Conservation (phyloP, 257 asterid species). For the Penstemon eatonii region DNA sequence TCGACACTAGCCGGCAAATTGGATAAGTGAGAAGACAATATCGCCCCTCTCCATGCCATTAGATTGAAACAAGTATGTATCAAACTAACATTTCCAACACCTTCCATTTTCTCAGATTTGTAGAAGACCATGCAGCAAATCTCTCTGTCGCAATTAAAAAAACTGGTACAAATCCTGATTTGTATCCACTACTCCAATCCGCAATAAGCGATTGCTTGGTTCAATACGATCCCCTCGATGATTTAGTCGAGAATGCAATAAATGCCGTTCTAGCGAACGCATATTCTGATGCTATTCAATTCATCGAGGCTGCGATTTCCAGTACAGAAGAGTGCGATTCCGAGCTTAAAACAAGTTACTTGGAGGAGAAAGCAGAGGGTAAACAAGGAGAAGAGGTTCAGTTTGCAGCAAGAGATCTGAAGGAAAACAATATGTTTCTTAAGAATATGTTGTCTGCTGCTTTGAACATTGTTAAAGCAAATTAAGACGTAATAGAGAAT, state of each 20-base stretch:
- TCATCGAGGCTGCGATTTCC: conserved; percentile 39
- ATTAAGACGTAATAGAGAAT: not conserved
- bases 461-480: conserved; percentile 29
- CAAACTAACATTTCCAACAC: too few relatives aligned
- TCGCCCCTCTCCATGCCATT: too few relatives aligned
- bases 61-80: too few relatives aligned
- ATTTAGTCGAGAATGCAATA: conserved; percentile 53
- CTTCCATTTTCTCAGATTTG: conserved; percentile 26
- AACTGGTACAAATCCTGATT: conserved; percentile 5
- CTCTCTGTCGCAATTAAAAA: conserved; percentile 26
- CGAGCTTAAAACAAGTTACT: conserved; percentile 15
- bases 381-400: not conserved
- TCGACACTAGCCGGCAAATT: too few relatives aligned
- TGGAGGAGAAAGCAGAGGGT: conserved; percentile 25
- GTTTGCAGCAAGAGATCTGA: conserved; percentile 23
- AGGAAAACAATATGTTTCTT: conserved; percentile 24
- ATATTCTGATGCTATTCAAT: conserved; percentile 34
- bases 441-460: conserved; percentile 36
- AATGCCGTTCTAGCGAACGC: conserved; percentile 20
- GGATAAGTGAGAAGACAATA: too few relatives aligned
- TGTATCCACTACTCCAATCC: conserved; percentile 38
- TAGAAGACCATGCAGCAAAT: conserved; percentile 36
- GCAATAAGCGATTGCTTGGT: conserved; percentile 55
- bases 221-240: conserved; percentile 50
- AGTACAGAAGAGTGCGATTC: conserved; percentile 39